Percentiles rank a stretch among this genome's conserved stretches.
Evolutionary conservation across 2,329 filamentous ascomycete species (phyloP).

Genomic region (Trichoderma endophyticum): DNA sequence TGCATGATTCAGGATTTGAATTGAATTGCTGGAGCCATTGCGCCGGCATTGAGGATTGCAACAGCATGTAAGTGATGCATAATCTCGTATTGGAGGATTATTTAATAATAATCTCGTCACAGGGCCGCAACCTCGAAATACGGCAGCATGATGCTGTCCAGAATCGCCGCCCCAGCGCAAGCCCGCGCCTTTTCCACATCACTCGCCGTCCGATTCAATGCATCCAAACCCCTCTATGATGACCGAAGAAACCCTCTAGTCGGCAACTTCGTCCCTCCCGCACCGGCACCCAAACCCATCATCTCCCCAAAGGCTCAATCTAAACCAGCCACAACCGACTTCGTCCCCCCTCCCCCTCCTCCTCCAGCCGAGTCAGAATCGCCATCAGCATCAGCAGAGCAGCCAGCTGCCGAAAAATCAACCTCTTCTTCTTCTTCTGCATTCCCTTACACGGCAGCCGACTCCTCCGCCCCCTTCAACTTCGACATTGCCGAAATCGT

Average conservation of each 20-base stretch:
- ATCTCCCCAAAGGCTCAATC: slow-evolving; percentile 18
- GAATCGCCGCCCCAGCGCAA: slow-evolving; percentile 26
- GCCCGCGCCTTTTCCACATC: slow-evolving; percentile 35
- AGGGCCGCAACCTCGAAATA: slow-evolving; percentile 30
- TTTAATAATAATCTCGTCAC: too few species aligned
- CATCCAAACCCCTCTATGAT: slow-evolving; percentile 18
- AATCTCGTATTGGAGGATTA: too few species aligned
- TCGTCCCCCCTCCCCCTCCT: slow-evolving; percentile 25
- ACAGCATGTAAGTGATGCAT: slow-evolving; percentile 4
- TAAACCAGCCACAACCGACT: slow-evolving; percentile 15
- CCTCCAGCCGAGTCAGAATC: slow-evolving; percentile 18
- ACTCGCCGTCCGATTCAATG: slow-evolving; percentile 26
- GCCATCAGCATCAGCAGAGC: not conserved
- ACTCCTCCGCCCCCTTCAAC: slow-evolving; percentile 21
- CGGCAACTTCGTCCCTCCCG: slow-evolving; percentile 25
- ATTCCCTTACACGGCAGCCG: slow-evolving; percentile 30
- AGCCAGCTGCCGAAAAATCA: not conserved
- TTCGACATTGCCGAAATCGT: slow-evolving; percentile 38
- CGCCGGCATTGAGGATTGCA: not conserved
- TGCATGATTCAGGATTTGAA: not conserved
- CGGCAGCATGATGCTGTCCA: slow-evolving; percentile 33
- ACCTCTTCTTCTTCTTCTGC: not conserved
- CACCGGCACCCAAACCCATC: slow-evolving; percentile 17
- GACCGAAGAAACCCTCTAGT: slow-evolving; percentile 32
- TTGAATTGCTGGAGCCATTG: slow-evolving; percentile 12